These are phyloP conservation scores for Diplodia sapinea DNA, from an alignment of 2,329 filamentous ascomycete species.

Conservation along the genomic window DNA sequence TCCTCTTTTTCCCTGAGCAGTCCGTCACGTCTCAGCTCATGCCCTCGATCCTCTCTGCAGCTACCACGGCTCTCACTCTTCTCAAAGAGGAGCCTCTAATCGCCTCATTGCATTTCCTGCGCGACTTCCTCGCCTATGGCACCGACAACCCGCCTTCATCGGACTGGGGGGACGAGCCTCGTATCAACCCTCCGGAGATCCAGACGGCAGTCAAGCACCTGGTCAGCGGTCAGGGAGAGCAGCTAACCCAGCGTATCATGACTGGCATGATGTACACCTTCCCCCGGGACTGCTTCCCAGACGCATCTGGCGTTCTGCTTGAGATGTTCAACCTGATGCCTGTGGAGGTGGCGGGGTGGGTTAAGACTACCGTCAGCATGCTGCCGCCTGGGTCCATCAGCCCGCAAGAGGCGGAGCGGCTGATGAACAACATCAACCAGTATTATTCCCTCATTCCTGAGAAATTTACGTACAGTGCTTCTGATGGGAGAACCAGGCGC, in stretches of 20 bases:
- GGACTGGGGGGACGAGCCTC: conserved; percentile 65
- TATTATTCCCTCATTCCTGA: conserved; percentile 25
- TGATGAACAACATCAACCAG: conserved; percentile 81
- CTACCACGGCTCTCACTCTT: conserved; percentile 81
- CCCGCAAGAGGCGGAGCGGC: conserved; percentile 76
- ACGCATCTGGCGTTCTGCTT: conserved; percentile 90
- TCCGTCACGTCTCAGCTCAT: conserved; percentile 81
- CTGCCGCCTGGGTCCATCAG: conserved; percentile 83
- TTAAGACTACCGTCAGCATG: conserved; percentile 81
- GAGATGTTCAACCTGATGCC: conserved; percentile 88
- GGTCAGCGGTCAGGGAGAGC: conserved; percentile 71
- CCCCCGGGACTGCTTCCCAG: conserved; percentile 91
- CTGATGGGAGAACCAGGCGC: conserved; percentile 47
- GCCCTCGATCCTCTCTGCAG: conserved; percentile 82
- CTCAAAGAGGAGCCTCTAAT: conserved; percentile 92
- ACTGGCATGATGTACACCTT: conserved; percentile 99
- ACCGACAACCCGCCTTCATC: conserved; percentile 70
- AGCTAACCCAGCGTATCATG: conserved; percentile 84
- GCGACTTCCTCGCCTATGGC: conserved; percentile 89
- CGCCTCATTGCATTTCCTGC: conserved; percentile 88
- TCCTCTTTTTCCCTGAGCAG: conserved; percentile 88
- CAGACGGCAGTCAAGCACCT: conserved; percentile 75
- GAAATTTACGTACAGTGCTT: conserved; percentile 12
- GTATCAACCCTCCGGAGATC: conserved; percentile 70
- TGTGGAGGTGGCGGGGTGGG: conserved; percentile 78